Evolutionary conservation across 805 yeast genomes (phyloP).

Genomic region (Starmerella sp.): DNA sequence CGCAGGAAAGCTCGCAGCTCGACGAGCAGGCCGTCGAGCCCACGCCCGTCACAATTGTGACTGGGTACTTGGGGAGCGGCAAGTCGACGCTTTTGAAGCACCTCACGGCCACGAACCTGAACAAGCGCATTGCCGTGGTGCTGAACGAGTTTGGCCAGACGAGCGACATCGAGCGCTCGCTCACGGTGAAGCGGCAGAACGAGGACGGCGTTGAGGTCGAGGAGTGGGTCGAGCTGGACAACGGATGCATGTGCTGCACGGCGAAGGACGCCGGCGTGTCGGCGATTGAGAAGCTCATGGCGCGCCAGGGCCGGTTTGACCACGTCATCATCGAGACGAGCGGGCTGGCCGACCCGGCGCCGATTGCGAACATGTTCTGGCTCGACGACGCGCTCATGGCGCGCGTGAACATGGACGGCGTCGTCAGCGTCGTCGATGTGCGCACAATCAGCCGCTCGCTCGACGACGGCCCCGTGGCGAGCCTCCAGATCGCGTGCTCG

Average conservation of each 20-base stretch:
- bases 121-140: slow-evolving; percentile 72
- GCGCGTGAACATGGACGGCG: slow-evolving; percentile 81
- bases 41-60: slow-evolving; percentile 79
- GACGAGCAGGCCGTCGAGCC: not conserved
- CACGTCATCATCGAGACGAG: slow-evolving; percentile 89
- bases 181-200: slow-evolving; percentile 40
- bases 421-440: slow-evolving; percentile 72
- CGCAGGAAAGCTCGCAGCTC: not conserved
- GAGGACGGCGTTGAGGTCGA: slow-evolving; percentile 46
- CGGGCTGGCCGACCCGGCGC: slow-evolving; percentile 96
- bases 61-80: slow-evolving; percentile 93
- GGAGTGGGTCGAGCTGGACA: slow-evolving; percentile 94
- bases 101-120: slow-evolving; percentile 53
- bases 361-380: slow-evolving; percentile 97
- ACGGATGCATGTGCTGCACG: slow-evolving; percentile 94
- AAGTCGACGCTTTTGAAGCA: slow-evolving; percentile 69
- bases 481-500: slow-evolving; percentile 80
- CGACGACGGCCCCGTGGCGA: slow-evolving; percentile 65
- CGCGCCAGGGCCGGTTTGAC: slow-evolving; percentile 63
- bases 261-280: slow-evolving; percentile 90
- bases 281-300: slow-evolving; percentile 73
- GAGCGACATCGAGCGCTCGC: slow-evolving; percentile 74
- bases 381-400: slow-evolving; percentile 79
- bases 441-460: slow-evolving; percentile 50
- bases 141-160: slow-evolving; percentile 85